Conservation (phyloP, 108 stramenopile genomes). For the Cyclotella kingstonii region DNA sequence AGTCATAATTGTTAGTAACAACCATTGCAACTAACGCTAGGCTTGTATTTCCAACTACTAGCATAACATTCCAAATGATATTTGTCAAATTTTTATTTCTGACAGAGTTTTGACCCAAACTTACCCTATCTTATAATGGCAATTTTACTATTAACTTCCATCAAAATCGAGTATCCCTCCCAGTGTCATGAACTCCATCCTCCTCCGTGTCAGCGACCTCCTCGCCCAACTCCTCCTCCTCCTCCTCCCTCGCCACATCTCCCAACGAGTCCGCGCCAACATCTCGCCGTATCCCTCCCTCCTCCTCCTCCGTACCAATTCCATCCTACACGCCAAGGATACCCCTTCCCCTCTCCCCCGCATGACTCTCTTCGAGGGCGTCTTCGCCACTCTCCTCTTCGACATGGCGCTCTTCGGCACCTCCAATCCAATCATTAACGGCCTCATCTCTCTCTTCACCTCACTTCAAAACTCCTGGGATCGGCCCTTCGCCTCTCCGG, state of each 20-base stretch:
- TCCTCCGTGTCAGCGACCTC: constrained; percentile 19
- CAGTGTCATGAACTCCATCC: background rate
- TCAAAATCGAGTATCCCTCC: background rate
- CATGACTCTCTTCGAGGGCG: constrained; percentile 49
- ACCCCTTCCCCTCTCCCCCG: constrained; percentile 17
- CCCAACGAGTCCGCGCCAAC: constrained; percentile 26
- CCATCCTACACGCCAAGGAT: background rate
- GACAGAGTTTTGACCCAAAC: no score
- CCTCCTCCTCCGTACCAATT: constrained; percentile 18
- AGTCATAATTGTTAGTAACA: no score
- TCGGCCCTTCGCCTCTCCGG: constrained; percentile 14
- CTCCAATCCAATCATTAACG: constrained; percentile 33
- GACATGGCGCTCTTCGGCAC: constrained; percentile 52
- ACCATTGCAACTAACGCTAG: no score
- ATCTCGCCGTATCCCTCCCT: constrained; percentile 16
- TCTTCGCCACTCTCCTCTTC: constrained; percentile 48
- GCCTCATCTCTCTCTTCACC: constrained; percentile 37
- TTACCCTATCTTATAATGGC: no score
- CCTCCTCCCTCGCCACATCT: constrained; percentile 29
- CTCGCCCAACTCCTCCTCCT: constrained; percentile 20
- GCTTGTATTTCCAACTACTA: no score
- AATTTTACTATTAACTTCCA: no score
- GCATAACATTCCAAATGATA: no score
- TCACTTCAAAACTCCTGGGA: constrained; percentile 50
- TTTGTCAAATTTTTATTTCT: no score